Percentiles rank a stretch among this genome's conserved stretches.
phyloP scores from a whole-genome alignment of 169 alveolate species.

The Cardiosporidium cionae region DNA sequence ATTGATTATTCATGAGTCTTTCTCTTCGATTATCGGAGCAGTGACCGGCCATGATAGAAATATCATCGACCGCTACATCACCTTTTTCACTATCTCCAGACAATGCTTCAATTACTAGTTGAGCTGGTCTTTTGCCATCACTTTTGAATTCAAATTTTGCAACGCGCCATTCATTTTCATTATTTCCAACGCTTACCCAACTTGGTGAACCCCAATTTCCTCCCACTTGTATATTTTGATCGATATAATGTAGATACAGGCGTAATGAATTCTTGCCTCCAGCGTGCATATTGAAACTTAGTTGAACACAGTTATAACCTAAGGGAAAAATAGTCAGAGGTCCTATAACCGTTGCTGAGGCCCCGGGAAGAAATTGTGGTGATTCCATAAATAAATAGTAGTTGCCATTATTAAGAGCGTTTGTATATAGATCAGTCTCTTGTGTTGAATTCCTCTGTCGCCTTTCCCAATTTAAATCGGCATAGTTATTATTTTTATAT shows the following conservation, averaged over 20 bases:
- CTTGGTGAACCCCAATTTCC: constrained; percentile 48
- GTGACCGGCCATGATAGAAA: constrained; percentile 31
- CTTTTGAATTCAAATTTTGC: constrained; percentile 46
- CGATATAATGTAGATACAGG: constrained; percentile 31
- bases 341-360: constrained; percentile 37
- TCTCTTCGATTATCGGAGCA: too few species aligned
- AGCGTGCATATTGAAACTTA: constrained; percentile 48
- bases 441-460: constrained; percentile 27
- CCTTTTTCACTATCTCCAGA: constrained; percentile 49
- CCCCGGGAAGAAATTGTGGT: constrained; percentile 51
- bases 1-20: too few species aligned
- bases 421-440: constrained; percentile 45
- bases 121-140: constrained; percentile 37
- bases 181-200: constrained; percentile 48
- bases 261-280: constrained; percentile 47
- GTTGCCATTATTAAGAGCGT: constrained; percentile 39
- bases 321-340: constrained; percentile 35
- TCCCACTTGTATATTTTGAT: too few species aligned
- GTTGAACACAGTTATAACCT: constrained; percentile 40
- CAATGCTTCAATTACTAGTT: constrained; percentile 42
- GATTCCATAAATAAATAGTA: constrained; percentile 42
- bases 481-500: not conserved
- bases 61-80: constrained; percentile 47
- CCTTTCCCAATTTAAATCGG: constrained; percentile 9
- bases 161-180: constrained; percentile 48